Base-by-base conservation (phyloP, 2,329 filamentous ascomycete genomes). In the Stemphylium lycopersici region DNA sequence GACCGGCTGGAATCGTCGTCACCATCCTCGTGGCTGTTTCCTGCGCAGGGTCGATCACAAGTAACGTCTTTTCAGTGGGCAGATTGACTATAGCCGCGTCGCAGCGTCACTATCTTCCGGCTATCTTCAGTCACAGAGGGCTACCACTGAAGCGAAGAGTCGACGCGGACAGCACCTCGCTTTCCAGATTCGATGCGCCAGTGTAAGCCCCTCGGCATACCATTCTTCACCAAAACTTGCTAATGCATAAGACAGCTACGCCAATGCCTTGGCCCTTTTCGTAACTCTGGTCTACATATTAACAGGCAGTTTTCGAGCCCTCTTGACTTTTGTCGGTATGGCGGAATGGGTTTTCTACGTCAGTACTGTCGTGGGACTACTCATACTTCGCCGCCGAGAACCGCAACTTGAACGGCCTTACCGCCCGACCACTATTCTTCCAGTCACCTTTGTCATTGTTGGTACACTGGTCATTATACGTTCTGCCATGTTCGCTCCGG, bases 1-100 rank as follows among this genome's bases (percentile, higher is more conserved):
- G 74, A 0, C 77, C 71, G 0, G 81, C 82, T 43, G 85, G 84
- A 3, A 78, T 85, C 34, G 57, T 81, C 0, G 79, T 84, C 2
- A 84, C 85, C 1, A 61, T 82, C 0, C 69, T 87, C 1, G 83
- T 88, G 36, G 86, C 83, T 56, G 69, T 87, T 0, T 85, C 87
- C 0, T 84, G 87, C 4, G 84, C 83, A 0, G 85, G 85, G 1
- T 86, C 85, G 0, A 76, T 88, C 0, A 80, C 86, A 0, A 83
- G 84, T 20, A 88, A 87, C 66, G 84, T 84, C 0, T 87, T 88
- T 59, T 81, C 87, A 0, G 82, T 83, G 0, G 83, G 84, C 7
- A 81, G 85, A 24, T 85, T 88, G 79, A 81, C 83, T 0, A 82
- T 87, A 3, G 82, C 84, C 1, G 85, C 85, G 34, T 66, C 71